Conservation (phyloP, 345 rosid species). For the Eutrema heterophyllum region DNA sequence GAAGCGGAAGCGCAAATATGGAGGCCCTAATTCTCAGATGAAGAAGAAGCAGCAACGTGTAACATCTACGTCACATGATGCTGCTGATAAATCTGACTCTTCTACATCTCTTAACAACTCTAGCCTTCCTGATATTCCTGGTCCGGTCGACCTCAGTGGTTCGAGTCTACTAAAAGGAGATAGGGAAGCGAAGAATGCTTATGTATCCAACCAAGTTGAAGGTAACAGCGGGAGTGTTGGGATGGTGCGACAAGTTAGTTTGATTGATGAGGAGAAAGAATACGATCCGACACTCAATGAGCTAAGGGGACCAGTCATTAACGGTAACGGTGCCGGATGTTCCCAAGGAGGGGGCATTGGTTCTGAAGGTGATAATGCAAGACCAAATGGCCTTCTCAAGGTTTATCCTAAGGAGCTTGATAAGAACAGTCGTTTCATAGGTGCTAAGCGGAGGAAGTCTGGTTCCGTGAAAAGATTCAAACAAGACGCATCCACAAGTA, state of each 20-base stretch:
- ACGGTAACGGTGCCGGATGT: slow-evolving; percentile 41
- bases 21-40: slow-evolving; percentile 45
- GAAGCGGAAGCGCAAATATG: slow-evolving; percentile 79
- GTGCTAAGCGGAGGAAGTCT: slow-evolving; percentile 89
- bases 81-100: slow-evolving; percentile 37
- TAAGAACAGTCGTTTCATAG: slow-evolving; percentile 53
- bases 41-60: slow-evolving; percentile 71
- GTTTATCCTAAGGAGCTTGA: slow-evolving; percentile 41
- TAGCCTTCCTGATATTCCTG: slow-evolving; percentile 31
- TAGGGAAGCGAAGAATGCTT: slow-evolving; percentile 30
- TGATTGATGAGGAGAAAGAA: slow-evolving; percentile 49
- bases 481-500: slow-evolving; percentile 46
- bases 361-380: slow-evolving; percentile 40
- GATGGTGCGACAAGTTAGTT: slow-evolving; percentile 25
- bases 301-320: slow-evolving; percentile 50
- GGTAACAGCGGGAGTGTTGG: slow-evolving; percentile 44
- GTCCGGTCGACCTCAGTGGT: slow-evolving; percentile 28
- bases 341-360: slow-evolving; percentile 42
- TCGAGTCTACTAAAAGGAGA: slow-evolving; percentile 36
- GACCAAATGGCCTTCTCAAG: slow-evolving; percentile 45
- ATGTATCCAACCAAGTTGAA: slow-evolving; percentile 33
- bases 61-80: slow-evolving; percentile 28
- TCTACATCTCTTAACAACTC: slow-evolving; percentile 39
- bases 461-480: slow-evolving; percentile 93
- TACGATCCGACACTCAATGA: slow-evolving; percentile 90